These are phyloP conservation scores for Castanospermum australe DNA, from an alignment of 306 rosid genomes.

Conservation along the genomic window DNA sequence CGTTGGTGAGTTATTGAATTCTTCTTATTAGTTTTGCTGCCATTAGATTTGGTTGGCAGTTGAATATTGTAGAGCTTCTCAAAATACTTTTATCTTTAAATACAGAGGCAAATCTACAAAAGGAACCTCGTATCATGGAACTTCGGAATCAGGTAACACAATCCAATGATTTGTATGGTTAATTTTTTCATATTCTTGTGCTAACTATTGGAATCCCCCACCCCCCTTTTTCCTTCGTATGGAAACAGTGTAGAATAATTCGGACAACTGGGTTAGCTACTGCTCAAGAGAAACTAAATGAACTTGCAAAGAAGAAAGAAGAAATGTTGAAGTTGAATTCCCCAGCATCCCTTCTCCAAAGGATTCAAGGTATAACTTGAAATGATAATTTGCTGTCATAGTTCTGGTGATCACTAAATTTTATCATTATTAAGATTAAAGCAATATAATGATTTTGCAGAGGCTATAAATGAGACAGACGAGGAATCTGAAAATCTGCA, in stretches of 20 bases:
- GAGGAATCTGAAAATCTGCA: constrained; percentile 76
- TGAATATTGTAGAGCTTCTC: constrained; percentile 16
- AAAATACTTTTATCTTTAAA: constrained; percentile 3
- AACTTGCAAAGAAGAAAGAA: constrained; percentile 80
- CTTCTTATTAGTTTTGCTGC: background rate
- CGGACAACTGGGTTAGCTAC: constrained; percentile 91
- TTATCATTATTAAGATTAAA: background rate
- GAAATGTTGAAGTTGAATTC: constrained; percentile 68
- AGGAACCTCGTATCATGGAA: constrained; percentile 88
- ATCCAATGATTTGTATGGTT: background rate
- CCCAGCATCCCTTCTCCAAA: constrained; percentile 72
- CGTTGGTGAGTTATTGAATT: constrained; percentile 67
- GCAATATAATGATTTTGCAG: constrained; percentile 36
- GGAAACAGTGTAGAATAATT: constrained; percentile 84
- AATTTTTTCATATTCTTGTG: background rate
- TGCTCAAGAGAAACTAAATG: constrained; percentile 89
- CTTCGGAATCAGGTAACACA: constrained; percentile 80
- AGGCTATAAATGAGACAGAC: constrained; percentile 60
- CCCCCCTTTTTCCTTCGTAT: background rate
- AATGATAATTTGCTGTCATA: background rate
- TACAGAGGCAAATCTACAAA: constrained; percentile 84
- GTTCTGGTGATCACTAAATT: background rate
- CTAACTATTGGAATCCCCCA: constrained; percentile 10
- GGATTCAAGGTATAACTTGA: constrained; percentile 72
- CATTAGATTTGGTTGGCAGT: constrained; percentile 12